Conservation (phyloP, 768 basidiomycete species). For the Fomitopsis serialis region DNA sequence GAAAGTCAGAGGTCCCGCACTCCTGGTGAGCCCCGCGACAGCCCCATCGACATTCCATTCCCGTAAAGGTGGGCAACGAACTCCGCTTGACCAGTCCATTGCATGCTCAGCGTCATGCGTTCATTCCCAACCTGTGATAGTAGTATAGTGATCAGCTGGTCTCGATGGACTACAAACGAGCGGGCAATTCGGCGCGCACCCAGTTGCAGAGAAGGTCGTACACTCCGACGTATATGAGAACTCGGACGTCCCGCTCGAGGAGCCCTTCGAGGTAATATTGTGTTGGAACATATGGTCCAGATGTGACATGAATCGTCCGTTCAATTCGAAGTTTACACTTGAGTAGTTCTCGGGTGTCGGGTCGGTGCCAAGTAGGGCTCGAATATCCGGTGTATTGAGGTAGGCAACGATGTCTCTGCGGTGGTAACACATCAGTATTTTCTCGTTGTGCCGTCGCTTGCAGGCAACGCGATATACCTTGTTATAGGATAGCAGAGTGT, state of each 20-base stretch:
- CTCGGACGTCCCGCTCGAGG: slow-evolving; percentile 48
- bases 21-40: slow-evolving; percentile 49
- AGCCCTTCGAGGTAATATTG: slow-evolving; percentile 43
- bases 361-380: slow-evolving; percentile 58
- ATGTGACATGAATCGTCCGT: slow-evolving; percentile 39
- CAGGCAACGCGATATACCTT: no score
- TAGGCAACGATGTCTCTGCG: slow-evolving; percentile 52
- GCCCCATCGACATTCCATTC: slow-evolving; percentile 53
- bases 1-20: slow-evolving; percentile 53
- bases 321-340: slow-evolving; percentile 37
- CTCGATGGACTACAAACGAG: neutral
- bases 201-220: slow-evolving; percentile 58
- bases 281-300: slow-evolving; percentile 35
- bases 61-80: slow-evolving; percentile 39
- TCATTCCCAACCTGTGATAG: slow-evolving; percentile 49
- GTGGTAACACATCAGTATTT: neutral
- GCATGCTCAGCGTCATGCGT: slow-evolving; percentile 49
- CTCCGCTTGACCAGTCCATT: slow-evolving; percentile 52
- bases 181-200: slow-evolving; percentile 15
- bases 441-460: neutral
- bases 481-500: slow-evolving; percentile 60
- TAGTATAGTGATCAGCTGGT: slow-evolving; percentile 26
- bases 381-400: slow-evolving; percentile 54
- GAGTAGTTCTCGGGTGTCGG: slow-evolving; percentile 33
- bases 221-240: slow-evolving; percentile 50